Evolutionary conservation across 495 filamentous ascomycete species (phyloP), one percentile per base, ranked within the genome.

Genomic region (Bombardia bombarda): DNA sequence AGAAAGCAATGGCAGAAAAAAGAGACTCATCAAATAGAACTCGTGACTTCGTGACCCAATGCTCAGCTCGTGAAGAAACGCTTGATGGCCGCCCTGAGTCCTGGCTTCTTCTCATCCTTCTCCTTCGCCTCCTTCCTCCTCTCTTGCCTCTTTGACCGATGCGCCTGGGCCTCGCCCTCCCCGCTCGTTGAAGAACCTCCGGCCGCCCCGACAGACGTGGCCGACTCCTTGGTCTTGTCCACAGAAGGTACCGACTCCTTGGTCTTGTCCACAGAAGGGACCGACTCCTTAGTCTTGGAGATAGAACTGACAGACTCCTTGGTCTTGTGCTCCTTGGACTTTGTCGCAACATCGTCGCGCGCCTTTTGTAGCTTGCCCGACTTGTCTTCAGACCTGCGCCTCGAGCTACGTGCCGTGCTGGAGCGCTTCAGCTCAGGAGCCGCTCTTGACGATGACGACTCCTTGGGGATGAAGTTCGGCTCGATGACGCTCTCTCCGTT

Each of bases 51-150:
- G n/a, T n/a, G n/a, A n/a, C n/a, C n/a, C n/a, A n/a, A n/a, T n/a
- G n/a, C n/a, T n/a, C n/a, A 38, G 10, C 13, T 24, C 9, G 35
- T 38, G 20, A 65, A 65, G 37, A 65, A 52, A 43, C 55, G 49
- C 55, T 61, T 65, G 26, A 65, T 34, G 4, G 59, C 65, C 2
- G 75, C 81, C 60, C 95, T 94, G 33, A 83, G 66, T 22, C 87
- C 79, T 58, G 93, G 92, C 51, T 76, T 76, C 47, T 87, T 72
- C 47, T 90, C 68, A 52, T 84, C 87, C 60, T 88, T 86, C 55
- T 92, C 51, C 45, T 43, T 45, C 49, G 58, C 53, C 46, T 46
- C 51, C 18, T 20, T 50, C 52, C 62, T 40, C 47, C 46, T 50
- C 47, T 62, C 57, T 40, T 54, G 46, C 38, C 62, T 51, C 47